Evolutionary conservation across 2,329 filamentous ascomycete species (phyloP).

Genomic region (Xylariaceae sp.): DNA sequence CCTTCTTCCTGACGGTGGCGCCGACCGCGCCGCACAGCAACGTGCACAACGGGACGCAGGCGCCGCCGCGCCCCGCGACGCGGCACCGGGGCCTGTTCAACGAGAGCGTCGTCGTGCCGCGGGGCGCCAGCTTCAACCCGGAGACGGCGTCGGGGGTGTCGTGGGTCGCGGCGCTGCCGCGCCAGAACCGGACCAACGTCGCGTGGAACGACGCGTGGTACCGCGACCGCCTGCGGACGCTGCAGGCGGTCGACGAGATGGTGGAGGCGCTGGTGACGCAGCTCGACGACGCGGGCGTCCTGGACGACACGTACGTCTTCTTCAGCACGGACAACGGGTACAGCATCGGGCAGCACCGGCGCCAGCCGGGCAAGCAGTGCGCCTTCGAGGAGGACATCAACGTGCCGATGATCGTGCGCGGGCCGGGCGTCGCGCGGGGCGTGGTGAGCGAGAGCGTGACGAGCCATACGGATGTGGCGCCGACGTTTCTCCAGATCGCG

Average conservation of each 20-base stretch:
- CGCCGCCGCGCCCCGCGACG: conserved; percentile 37
- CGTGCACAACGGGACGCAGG: conserved; percentile 2
- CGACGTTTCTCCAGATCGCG: conserved; percentile 47
- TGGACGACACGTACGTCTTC: conserved; percentile 57
- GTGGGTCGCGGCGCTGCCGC: conserved; percentile 40
- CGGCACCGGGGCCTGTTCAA: conserved; percentile 61
- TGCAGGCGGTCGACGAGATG: conserved; percentile 53
- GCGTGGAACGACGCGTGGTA: conserved; percentile 48
- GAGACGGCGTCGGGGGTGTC: conserved; percentile 37
- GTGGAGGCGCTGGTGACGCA: conserved; percentile 38
- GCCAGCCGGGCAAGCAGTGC: conserved; percentile 54
- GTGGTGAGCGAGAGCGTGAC: conserved; percentile 41
- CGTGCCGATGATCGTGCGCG: conserved; percentile 55
- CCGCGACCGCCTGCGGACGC: conserved; percentile 45
- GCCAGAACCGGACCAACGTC: conserved; percentile 37
- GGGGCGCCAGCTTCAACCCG: conserved; percentile 64
- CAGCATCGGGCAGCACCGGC: conserved; percentile 53
- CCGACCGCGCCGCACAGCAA: conserved; percentile 62
- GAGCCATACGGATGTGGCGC: conserved; percentile 52
- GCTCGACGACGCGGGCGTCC: conserved; percentile 48
- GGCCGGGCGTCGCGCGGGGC: conserved; percentile 47
- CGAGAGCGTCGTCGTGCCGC: conserved; percentile 51
- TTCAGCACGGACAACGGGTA: conserved; percentile 58
- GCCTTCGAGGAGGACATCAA: conserved; percentile 56
- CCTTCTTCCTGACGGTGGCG: conserved; percentile 65